Conservation (phyloP, 495 filamentous ascomycete genomes). For the Podospora pseudoanserina region DNA sequence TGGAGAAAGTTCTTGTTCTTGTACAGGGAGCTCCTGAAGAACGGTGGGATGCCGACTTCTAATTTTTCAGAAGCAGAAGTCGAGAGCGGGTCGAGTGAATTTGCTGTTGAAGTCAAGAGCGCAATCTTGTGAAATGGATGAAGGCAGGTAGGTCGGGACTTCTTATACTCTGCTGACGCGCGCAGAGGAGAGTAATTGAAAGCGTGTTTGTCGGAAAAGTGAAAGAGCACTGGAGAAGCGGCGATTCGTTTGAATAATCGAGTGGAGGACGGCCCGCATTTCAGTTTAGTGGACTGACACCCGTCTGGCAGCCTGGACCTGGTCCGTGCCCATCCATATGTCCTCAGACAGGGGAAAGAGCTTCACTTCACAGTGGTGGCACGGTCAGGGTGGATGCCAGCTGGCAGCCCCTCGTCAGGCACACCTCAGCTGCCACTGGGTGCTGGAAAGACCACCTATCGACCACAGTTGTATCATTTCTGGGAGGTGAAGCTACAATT, state of each 20-base stretch:
- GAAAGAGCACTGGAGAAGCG: background rate
- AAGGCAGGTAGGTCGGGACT: background rate
- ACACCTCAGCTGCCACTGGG: background rate
- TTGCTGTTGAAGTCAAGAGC: background rate
- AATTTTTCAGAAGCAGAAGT: background rate
- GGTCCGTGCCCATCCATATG: background rate
- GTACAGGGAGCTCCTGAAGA: background rate
- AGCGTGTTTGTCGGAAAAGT: background rate
- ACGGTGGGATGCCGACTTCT: background rate
- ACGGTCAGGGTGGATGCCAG: slow-evolving; percentile 15
- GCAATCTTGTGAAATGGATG: background rate
- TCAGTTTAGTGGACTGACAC: background rate
- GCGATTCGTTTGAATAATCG: background rate
- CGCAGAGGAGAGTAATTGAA: background rate
- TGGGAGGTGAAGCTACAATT: slow-evolving; percentile 17
- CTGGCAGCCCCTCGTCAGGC: slow-evolving; percentile 27
- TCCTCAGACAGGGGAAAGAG: background rate
- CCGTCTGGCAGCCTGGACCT: background rate
- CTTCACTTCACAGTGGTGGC: background rate
- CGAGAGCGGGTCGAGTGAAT: background rate
- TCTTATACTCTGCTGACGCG: background rate
- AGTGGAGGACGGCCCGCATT: background rate
- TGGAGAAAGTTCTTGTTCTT: background rate
- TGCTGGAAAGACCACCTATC: slow-evolving; percentile 29
- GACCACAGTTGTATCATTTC: slow-evolving; percentile 22